Evolutionary conservation across 2,329 filamentous ascomycete genomes (phyloP).

Genomic region (Phialemoniopsis sp.): DNA sequence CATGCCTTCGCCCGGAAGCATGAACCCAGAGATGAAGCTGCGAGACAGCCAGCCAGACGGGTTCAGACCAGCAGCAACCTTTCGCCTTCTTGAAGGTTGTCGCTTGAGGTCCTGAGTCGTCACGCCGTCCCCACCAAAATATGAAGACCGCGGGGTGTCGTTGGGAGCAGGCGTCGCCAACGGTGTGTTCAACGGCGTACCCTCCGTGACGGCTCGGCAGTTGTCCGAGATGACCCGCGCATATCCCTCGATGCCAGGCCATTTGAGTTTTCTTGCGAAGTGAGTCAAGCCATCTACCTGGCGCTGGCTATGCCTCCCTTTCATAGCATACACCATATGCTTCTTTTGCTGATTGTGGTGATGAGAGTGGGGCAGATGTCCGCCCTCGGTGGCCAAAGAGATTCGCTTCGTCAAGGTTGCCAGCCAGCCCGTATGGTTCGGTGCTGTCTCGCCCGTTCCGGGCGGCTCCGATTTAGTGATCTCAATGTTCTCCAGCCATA

Average conservation of each 20-base stretch:
- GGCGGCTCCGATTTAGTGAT: conserved; percentile 40
- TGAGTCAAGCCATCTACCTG: conserved; percentile 60
- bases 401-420: conserved; percentile 53
- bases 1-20: conserved; percentile 60
- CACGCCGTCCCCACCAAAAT: conserved; percentile 31
- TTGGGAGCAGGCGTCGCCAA: conserved; percentile 28
- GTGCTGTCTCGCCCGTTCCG: conserved; percentile 20
- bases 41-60: conserved; percentile 63
- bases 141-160: conserved; percentile 34
- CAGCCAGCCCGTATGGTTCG: conserved; percentile 42
- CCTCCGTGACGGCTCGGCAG: conserved; percentile 35
- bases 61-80: conserved; percentile 53
- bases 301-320: conserved; percentile 50
- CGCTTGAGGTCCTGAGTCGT: conserved; percentile 15
- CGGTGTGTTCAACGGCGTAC: conserved; percentile 34
- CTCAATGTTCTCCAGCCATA: conserved; percentile 66
- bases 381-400: conserved; percentile 32
- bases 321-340: conserved; percentile 41
- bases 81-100: conserved; percentile 40
- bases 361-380: conserved; percentile 29
- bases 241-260: conserved; percentile 56
- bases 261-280: conserved; percentile 58
- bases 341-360: conserved; percentile 26
- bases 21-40: conserved; percentile 61
- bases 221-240: conserved; percentile 44